Evolutionary conservation across 2,329 filamentous ascomycete genomes (phyloP).

Genomic region (Tricladium varicosporioides): DNA sequence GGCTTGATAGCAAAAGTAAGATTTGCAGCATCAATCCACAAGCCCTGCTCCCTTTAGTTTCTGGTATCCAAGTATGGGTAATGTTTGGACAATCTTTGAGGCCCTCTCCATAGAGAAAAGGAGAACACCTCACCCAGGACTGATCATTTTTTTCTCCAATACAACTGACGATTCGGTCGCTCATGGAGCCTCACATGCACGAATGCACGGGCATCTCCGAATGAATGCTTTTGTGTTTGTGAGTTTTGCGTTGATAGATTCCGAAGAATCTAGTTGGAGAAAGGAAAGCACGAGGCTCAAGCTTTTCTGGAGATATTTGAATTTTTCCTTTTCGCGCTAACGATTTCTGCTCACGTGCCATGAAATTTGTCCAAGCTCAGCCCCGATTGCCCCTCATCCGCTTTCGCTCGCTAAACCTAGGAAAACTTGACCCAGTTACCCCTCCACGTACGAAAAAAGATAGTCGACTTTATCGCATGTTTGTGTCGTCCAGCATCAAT

Average conservation of each 20-base stretch:
- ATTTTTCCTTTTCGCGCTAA: slow-evolving; percentile 3
- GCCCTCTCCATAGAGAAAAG: slow-evolving; percentile 27
- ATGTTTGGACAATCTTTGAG: slow-evolving; percentile 34
- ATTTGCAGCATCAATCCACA: too few relatives aligned
- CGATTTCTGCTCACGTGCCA: neutral
- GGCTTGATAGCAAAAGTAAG: too few relatives aligned
- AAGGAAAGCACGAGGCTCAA: slow-evolving; percentile 4
- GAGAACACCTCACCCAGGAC: slow-evolving; percentile 34
- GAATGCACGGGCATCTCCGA: slow-evolving; percentile 31
- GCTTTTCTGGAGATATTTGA: slow-evolving; percentile 4
- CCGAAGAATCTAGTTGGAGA: slow-evolving; percentile 8
- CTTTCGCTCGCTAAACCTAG: too few relatives aligned
- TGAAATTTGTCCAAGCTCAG: neutral
- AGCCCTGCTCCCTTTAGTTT: too few relatives aligned
- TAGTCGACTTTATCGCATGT: neutral
- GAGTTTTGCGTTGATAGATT: slow-evolving; percentile 26
- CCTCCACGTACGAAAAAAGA: too few relatives aligned
- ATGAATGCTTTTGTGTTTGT: slow-evolving; percentile 33
- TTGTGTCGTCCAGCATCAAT: neutral
- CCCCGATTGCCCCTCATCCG: neutral
- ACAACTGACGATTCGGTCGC: slow-evolving; percentile 32
- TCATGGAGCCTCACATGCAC: slow-evolving; percentile 34
- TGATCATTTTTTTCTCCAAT: slow-evolving; percentile 30
- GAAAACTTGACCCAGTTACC: too few relatives aligned
- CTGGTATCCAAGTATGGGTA: neutral